Evolutionary conservation across 306 rosid genomes (phyloP).

Genomic region (Trifolium pratense): DNA sequence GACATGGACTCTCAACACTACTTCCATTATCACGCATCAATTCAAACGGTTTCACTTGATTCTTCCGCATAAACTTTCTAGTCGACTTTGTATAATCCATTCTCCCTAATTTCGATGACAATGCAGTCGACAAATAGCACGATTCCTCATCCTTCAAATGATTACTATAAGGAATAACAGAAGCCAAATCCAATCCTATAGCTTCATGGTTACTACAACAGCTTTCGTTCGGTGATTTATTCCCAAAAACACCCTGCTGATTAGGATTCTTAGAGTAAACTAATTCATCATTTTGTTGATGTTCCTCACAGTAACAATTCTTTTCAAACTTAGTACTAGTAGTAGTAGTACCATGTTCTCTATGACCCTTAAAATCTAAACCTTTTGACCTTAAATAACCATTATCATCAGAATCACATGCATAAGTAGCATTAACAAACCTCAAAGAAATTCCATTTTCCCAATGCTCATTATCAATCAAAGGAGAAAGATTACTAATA

Average conservation of each 20-base stretch:
- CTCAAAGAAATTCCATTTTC: constrained; percentile 68
- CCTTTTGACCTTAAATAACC: constrained; percentile 45
- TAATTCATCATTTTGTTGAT: constrained; percentile 40
- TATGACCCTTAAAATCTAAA: constrained; percentile 39
- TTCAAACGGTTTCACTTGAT: constrained; percentile 44
- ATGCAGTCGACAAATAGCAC: constrained; percentile 36
- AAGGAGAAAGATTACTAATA: constrained; percentile 65
- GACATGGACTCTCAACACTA: constrained; percentile 53
- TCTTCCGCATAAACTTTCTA: constrained; percentile 39
- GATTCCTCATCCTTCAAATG: constrained; percentile 56
- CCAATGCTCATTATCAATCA: constrained; percentile 74
- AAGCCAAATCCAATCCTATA: constrained; percentile 50
- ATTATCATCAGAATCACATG: constrained; percentile 50
- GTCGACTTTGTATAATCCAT: constrained; percentile 40
- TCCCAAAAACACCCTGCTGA: constrained; percentile 40
- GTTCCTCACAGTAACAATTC: constrained; percentile 35
- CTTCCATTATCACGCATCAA: constrained; percentile 47
- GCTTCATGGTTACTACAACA: constrained; percentile 51
- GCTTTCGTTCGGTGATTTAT: constrained; percentile 53
- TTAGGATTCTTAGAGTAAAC: not conserved
- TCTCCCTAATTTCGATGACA: constrained; percentile 50
- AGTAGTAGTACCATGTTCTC: constrained; percentile 36
- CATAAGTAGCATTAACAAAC: constrained; percentile 50
- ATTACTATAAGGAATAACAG: constrained; percentile 43
- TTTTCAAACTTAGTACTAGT: constrained; percentile 53